Conservation (phyloP, 345 rosid species). For the Sonneratia caseolaris region DNA sequence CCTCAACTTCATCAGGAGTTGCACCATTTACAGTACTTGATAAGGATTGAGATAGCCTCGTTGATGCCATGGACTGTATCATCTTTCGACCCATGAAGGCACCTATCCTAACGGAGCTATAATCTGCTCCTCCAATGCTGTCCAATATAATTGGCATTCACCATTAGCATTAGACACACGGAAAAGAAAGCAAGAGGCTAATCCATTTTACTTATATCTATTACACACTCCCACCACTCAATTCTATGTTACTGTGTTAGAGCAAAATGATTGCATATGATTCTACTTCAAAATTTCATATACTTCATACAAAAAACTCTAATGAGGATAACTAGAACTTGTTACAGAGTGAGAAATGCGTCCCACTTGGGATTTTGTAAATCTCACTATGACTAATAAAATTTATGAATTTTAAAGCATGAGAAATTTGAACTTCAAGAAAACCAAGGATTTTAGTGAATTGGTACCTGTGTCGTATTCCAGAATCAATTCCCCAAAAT, state of each 20-base stretch:
- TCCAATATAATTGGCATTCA: background rate
- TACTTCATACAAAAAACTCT: background rate
- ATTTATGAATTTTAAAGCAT: background rate
- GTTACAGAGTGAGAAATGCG: too few relatives aligned
- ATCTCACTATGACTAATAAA: too few relatives aligned
- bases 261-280: too few relatives aligned
- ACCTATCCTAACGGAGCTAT: slow-evolving; percentile 90
- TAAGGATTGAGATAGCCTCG: slow-evolving; percentile 43
- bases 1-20: slow-evolving; percentile 54
- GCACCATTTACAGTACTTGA: slow-evolving; percentile 35
- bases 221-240: too few relatives aligned
- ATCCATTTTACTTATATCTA: background rate
- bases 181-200: background rate
- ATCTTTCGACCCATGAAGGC: slow-evolving; percentile 91
- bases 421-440: background rate
- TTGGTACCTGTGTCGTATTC: slow-evolving; percentile 87
- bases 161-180: background rate
- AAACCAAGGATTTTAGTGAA: background rate
- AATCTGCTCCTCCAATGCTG: slow-evolving; percentile 97
- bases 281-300: background rate
- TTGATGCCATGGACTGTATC: slow-evolving; percentile 67
- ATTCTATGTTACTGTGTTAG: too few relatives aligned
- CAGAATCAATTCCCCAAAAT: slow-evolving; percentile 99
- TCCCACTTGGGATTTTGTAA: too few relatives aligned
- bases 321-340: background rate